Conservation (phyloP, 768 basidiomycete species). For the Vararia minispora region DNA sequence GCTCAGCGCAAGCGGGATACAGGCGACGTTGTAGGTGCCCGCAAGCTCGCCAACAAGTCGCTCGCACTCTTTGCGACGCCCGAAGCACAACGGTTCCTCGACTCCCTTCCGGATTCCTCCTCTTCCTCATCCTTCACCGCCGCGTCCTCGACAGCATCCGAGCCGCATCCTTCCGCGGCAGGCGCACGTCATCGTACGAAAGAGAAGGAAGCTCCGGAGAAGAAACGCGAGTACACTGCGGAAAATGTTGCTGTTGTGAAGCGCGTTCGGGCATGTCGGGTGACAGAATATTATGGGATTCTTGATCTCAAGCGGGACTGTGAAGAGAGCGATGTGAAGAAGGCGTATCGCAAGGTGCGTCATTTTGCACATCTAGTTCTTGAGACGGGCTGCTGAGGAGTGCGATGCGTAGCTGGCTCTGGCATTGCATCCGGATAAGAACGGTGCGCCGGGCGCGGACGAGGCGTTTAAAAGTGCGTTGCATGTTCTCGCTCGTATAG, state of each 20-base stretch:
- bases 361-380: neutral
- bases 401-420: slow-evolving; percentile 55
- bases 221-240: slow-evolving; percentile 76
- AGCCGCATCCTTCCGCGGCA: slow-evolving; percentile 65
- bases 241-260: slow-evolving; percentile 80
- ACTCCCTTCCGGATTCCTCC: slow-evolving; percentile 52
- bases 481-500: slow-evolving; percentile 2
- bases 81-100: slow-evolving; percentile 59
- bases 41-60: slow-evolving; percentile 86
- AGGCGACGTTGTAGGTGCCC: slow-evolving; percentile 65
- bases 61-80: slow-evolving; percentile 71
- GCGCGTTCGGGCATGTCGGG: slow-evolving; percentile 75
- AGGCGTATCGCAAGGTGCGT: slow-evolving; percentile 89
- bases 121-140: slow-evolving; percentile 24
- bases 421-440: slow-evolving; percentile 86
- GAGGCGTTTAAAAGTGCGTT: slow-evolving; percentile 93
- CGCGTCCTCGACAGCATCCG: slow-evolving; percentile 28
- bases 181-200: slow-evolving; percentile 50
- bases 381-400: neutral
- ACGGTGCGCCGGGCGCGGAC: slow-evolving; percentile 95
- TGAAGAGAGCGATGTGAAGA: slow-evolving; percentile 80
- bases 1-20: slow-evolving; percentile 64
- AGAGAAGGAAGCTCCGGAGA: slow-evolving; percentile 20
- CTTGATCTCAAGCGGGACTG: slow-evolving; percentile 68
- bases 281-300: slow-evolving; percentile 91